Conservation (phyloP, 805 yeast genomes). For the Yarrowia deformans region DNA sequence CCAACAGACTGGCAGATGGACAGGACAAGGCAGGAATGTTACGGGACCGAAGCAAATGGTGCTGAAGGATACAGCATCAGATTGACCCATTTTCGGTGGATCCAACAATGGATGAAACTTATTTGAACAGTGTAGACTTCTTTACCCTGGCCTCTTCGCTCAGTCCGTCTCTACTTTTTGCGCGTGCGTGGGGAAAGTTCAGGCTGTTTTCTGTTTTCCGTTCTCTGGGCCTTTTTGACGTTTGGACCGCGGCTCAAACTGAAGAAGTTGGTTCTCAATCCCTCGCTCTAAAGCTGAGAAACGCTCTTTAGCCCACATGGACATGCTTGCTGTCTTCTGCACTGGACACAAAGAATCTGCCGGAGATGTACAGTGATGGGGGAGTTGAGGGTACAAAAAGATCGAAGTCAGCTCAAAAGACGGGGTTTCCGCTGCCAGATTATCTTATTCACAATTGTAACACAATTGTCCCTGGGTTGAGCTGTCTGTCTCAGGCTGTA, state of each 20-base stretch:
- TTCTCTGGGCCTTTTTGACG: conserved; percentile 1
- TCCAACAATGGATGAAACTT: neutral
- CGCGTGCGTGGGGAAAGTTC: conserved; percentile 28
- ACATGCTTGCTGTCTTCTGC: conserved; percentile 18
- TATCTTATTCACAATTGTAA: conserved; percentile 5
- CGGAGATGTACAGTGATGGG: neutral
- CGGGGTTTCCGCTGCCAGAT: neutral
- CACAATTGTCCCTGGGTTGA: neutral
- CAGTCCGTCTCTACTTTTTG: neutral
- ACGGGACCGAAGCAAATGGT: neutral
- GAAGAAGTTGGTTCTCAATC: neutral
- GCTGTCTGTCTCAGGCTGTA: conserved; percentile 31
- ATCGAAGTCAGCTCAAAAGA: neutral
- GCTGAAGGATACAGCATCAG: neutral
- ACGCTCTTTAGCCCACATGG: conserved; percentile 12
- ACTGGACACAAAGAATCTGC: neutral
- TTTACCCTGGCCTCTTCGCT: neutral
- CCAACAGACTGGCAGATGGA: neutral
- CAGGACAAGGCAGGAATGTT: neutral
- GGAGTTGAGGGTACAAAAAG: no score
- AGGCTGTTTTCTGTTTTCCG: conserved; percentile 27
- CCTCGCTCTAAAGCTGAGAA: neutral
- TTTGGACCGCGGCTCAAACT: conserved; percentile 29
- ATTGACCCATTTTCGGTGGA: neutral
- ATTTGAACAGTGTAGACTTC: neutral